Percentiles rank a stretch among this genome's conserved stretches.
These are phyloP conservation scores for Vaccinium macrocarpon DNA, from an alignment of 148 eudicot species.

Conservation along the genomic window DNA sequence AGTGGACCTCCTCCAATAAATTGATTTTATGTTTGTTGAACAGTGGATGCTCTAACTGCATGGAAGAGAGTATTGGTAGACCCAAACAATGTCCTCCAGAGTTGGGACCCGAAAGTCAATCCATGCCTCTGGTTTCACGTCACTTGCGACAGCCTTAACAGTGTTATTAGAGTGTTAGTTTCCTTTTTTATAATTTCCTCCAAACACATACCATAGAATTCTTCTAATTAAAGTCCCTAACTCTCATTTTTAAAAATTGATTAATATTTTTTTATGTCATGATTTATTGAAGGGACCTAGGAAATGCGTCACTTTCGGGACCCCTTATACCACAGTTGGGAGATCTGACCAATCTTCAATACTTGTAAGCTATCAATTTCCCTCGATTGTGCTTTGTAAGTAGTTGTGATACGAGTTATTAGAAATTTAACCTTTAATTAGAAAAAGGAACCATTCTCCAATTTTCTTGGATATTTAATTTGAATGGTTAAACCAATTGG, in stretches of 20 bases:
- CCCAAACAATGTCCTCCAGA: slow-evolving; percentile 22
- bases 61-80: slow-evolving; percentile 17
- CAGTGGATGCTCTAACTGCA: slow-evolving; percentile 18
- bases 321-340: slow-evolving; percentile 9
- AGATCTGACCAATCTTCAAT: slow-evolving; percentile 14
- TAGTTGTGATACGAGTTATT: too few species aligned
- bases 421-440: neutral
- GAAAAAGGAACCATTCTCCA: neutral
- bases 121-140: slow-evolving; percentile 28
- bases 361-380: slow-evolving; percentile 9
- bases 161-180: slow-evolving; percentile 16
- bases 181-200: neutral
- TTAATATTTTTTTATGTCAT: neutral
- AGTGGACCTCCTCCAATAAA: neutral
- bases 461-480: neutral
- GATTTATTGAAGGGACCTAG: slow-evolving; percentile 9
- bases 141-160: slow-evolving; percentile 23
- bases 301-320: slow-evolving; percentile 15
- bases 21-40: neutral
- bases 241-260: neutral
- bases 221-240: neutral
- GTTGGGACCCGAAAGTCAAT: slow-evolving; percentile 24
- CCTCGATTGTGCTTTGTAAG: too few species aligned
- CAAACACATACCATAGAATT: neutral
- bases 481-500: neutral